Conservation (phyloP, 495 filamentous ascomycete genomes). For the Tuber borchii region DNA sequence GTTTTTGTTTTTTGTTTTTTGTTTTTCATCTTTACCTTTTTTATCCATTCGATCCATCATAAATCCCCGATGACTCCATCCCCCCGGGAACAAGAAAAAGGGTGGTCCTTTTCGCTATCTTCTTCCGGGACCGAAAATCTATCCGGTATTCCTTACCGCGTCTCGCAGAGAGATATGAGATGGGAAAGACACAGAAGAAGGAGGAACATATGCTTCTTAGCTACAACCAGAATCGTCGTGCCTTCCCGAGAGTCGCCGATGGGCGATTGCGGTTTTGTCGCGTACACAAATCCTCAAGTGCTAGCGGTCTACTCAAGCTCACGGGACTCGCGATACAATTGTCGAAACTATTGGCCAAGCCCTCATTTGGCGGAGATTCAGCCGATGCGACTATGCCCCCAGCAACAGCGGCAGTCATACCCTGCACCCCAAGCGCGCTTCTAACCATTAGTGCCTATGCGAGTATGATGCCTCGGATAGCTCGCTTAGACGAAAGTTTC, state of each 20-base stretch:
- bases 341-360: slow-evolving; percentile 33
- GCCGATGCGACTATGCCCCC: slow-evolving; percentile 24
- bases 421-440: slow-evolving; percentile 25
- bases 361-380: slow-evolving; percentile 30
- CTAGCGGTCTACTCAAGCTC: slow-evolving; percentile 17
- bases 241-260: slow-evolving; percentile 27
- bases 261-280: slow-evolving; percentile 30
- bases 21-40: neutral
- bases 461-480: slow-evolving; percentile 29
- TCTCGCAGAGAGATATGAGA: neutral
- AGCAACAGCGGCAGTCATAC: slow-evolving; percentile 7
- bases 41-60: neutral
- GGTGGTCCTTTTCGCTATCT: neutral
- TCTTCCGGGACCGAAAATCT: neutral
- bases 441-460: slow-evolving; percentile 31
- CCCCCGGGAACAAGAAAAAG: neutral
- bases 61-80: neutral
- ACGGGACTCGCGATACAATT: slow-evolving; percentile 27
- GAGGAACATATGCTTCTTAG: slow-evolving; percentile 18
- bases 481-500: slow-evolving; percentile 25
- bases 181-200: neutral
- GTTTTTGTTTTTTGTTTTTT: no score
- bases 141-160: neutral
- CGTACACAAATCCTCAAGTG: slow-evolving; percentile 15
- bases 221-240: slow-evolving; percentile 24